Percentiles rank a stretch among this genome's conserved stretches.
Conservation (phyloP, 2,329 filamentous ascomycete genomes). For the Neopestalotiopsis rosae region DNA sequence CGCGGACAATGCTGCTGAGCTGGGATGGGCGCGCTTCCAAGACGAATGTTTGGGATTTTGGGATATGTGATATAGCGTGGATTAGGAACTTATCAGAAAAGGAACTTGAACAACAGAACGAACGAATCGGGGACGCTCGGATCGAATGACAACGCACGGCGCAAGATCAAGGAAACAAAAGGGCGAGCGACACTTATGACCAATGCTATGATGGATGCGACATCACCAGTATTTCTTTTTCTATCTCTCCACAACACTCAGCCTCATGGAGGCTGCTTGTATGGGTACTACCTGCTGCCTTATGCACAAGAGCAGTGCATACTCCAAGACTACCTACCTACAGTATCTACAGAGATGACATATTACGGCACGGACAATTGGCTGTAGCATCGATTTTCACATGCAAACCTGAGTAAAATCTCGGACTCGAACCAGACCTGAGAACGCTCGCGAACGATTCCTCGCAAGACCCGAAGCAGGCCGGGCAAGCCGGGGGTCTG, state of each 20-base stretch:
- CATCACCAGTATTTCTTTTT: constrained; percentile 23
- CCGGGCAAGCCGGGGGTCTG: no score
- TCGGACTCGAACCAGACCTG: no score
- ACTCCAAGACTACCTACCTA: not conserved
- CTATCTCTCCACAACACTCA: not conserved
- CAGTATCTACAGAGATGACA: no score
- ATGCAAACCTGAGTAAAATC: no score
- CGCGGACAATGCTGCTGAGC: not conserved
- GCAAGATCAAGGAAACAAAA: constrained; percentile 7
- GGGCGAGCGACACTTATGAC: constrained; percentile 14
- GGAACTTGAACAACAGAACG: constrained; percentile 3
- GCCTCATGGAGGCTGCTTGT: constrained; percentile 9
- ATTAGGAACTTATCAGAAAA: not conserved
- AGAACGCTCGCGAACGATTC: no score
- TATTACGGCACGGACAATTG: no score
- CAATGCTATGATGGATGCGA: constrained; percentile 14
- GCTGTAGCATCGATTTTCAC: no score
- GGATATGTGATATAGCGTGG: not conserved
- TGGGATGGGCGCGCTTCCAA: not conserved
- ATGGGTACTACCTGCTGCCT: constrained; percentile 8
- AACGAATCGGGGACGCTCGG: not conserved
- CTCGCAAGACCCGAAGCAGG: no score
- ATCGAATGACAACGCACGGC: not conserved
- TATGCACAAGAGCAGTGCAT: not conserved
- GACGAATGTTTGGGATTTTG: not conserved